Percentiles rank a stretch among this genome's conserved stretches.
These are phyloP conservation scores for Fomitopsis schrenkii DNA, from an alignment of 1,284 basidiomycete genomes.

Conservation along the genomic window DNA sequence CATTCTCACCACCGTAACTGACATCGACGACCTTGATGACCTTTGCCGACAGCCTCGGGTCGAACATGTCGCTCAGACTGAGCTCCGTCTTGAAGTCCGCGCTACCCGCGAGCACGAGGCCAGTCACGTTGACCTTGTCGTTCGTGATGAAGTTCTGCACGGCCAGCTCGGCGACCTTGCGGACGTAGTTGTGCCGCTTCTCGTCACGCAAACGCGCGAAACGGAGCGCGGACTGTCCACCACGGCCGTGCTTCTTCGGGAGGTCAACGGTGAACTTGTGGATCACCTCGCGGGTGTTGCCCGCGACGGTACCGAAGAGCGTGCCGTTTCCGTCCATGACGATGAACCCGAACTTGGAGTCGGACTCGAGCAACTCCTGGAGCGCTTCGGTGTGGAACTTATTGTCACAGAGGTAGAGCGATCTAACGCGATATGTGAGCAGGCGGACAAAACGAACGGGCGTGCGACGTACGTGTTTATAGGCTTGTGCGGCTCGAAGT, in stretches of 20 bases:
- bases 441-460: background rate
- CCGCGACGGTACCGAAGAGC: conserved; percentile 93
- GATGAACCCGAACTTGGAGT: conserved; percentile 98
- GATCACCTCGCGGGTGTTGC: conserved; percentile 95
- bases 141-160: conserved; percentile 98
- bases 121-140: conserved; percentile 98
- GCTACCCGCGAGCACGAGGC: conserved; percentile 95
- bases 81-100: conserved; percentile 99
- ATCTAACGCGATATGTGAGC: conserved; percentile 41
- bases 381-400: conserved; percentile 99
- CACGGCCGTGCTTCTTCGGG: conserved; percentile 99
- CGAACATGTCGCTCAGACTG: conserved; percentile 95
- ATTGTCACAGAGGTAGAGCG: conserved; percentile 98
- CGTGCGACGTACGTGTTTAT: conserved; percentile 85
- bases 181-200: conserved; percentile 99
- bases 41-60: conserved; percentile 83
- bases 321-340: conserved; percentile 99
- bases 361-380: conserved; percentile 94
- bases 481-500: conserved; percentile 97
- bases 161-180: conserved; percentile 96
- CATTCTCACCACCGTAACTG: conserved; percentile 98
- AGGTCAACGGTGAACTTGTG: conserved; percentile 99
- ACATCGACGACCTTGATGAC: conserved; percentile 98
- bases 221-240: conserved; percentile 99
- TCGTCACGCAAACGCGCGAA: conserved; percentile 99